Base-by-base conservation (phyloP, 1,139 yeast species). In the Candida sp. region DNA sequence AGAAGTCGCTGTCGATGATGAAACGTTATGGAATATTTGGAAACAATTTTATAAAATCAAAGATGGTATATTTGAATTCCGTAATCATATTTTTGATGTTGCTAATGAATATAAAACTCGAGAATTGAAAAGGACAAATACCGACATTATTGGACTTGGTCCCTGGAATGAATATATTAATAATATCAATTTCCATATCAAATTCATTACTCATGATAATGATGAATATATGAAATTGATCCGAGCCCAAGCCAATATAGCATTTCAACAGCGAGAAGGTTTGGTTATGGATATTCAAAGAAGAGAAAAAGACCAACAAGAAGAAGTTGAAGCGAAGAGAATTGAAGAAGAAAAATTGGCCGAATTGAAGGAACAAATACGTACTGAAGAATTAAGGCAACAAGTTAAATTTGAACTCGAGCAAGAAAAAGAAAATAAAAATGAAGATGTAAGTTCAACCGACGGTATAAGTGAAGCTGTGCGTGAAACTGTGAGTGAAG, bases 161-260 rank as follows among this genome's bases (percentile, higher is more conserved):
- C 67, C 64, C 5, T 76, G 89, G 64, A 70, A 75, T 45, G 61
- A 63, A 2, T 78, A 82, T 51, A 61, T 87, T 45, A 65, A 66
- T 22, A 83, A 80, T 45, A 73, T 86, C 21, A 83, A 82, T 52
- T 69, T 72, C 50, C 87, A 88, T 45, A 68, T 87, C 39, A 72
- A 75, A 42, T 69, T 81, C 34, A 61, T 89, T 45, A 66, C 80
- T 30, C 76, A 81, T 47, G 97, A 90, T 58, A 80, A 85, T 45
- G 86, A 83, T 27, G 84, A 84, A 49, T 85, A 82, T 58, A 67
- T 88, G 52, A 81, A 82, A 46, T 77, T 87, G 42, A 71, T 85
- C 46, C 76, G 97, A 56, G 91, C 95, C 11, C 79, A 83, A 60
- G 95, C 96, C 19, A 91, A 90, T 57, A 66, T 87, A 37, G 84